Conservation (phyloP, 305 asterid genomes). For the Solanum hybrid region DNA sequence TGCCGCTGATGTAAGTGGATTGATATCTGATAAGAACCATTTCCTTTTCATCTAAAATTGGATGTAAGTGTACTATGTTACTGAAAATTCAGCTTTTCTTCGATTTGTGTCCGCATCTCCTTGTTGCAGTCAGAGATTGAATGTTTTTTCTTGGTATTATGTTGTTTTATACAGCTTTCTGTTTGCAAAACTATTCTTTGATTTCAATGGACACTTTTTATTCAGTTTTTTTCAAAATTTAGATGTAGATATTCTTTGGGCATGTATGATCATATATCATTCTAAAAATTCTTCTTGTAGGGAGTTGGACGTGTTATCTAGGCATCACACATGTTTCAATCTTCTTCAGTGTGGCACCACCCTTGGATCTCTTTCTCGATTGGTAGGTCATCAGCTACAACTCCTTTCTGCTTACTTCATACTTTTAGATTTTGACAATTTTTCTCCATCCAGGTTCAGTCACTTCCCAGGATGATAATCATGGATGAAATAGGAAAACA, state of each 20-base stretch:
- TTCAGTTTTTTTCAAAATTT: background rate
- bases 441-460: slow-evolving; percentile 68
- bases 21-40: background rate
- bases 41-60: background rate
- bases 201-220: background rate
- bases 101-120: background rate
- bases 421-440: slow-evolving; percentile 16
- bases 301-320: slow-evolving; percentile 85
- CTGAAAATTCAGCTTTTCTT: background rate
- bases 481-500: slow-evolving; percentile 90
- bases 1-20: background rate
- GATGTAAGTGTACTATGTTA: background rate
- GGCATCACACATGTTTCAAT: slow-evolving; percentile 87
- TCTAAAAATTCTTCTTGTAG: slow-evolving; percentile 20
- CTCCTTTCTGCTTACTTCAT: background rate
- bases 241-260: background rate
- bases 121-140: background rate
- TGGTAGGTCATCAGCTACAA: slow-evolving; percentile 36
- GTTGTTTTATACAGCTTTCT: background rate
- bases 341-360: slow-evolving; percentile 84
- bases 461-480: slow-evolving; percentile 96
- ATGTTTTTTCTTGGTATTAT: background rate
- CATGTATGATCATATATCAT: background rate
- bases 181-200: background rate
- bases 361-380: slow-evolving; percentile 90